phyloP scores from a whole-genome alignment of 2,329 filamentous ascomycete genomes.

The Cephalotrichum gorgonifer region DNA sequence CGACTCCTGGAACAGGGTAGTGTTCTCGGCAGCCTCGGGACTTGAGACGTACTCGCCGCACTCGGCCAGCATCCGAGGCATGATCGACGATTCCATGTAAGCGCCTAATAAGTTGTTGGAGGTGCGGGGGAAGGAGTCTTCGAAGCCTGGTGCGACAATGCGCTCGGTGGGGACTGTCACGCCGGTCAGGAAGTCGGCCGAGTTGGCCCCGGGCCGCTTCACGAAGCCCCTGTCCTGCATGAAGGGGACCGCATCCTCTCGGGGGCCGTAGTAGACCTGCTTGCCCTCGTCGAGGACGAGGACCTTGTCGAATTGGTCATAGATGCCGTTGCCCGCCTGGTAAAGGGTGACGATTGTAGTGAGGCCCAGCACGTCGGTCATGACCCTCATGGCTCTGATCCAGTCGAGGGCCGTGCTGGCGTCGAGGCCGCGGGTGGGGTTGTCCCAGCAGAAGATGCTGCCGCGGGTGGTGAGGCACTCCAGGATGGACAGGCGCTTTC shows the following conservation, averaged over 20 bases:
- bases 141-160: constrained; percentile 35
- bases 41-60: constrained; percentile 40
- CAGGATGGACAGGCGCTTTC: constrained; percentile 71
- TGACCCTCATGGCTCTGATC: constrained; percentile 59
- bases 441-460: constrained; percentile 66
- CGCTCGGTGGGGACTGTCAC: constrained; percentile 74
- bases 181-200: constrained; percentile 70
- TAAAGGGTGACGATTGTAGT: constrained; percentile 80
- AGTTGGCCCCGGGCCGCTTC: constrained; percentile 66
- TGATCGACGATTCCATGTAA: constrained; percentile 43
- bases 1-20: constrained; percentile 41
- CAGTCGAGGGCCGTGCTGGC: constrained; percentile 59
- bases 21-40: constrained; percentile 37
- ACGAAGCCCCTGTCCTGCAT: constrained; percentile 69
- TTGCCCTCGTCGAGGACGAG: constrained; percentile 67
- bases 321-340: constrained; percentile 75
- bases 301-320: constrained; percentile 72
- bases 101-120: constrained; percentile 29
- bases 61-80: constrained; percentile 39
- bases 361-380: constrained; percentile 75
- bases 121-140: constrained; percentile 33
- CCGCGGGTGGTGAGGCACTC: constrained; percentile 72
- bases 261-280: constrained; percentile 66
- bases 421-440: constrained; percentile 59
- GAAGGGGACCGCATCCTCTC: constrained; percentile 56